Evolutionary conservation across 2,329 filamentous ascomycete species (phyloP).

Genomic region (Exserohilum rostratum): DNA sequence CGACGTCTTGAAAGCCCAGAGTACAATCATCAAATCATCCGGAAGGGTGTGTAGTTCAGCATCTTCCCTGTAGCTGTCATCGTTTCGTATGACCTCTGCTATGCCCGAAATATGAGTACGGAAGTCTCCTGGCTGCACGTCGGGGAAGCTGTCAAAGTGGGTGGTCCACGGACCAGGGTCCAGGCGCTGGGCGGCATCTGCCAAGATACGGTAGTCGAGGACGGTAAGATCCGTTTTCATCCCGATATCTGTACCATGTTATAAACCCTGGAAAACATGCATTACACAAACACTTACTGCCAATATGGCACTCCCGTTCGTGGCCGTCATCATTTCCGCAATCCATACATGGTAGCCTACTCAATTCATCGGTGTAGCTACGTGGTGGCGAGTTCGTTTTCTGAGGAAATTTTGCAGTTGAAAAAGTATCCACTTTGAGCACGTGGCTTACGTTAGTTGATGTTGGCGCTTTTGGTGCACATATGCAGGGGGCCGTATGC

Average conservation of each 20-base stretch:
- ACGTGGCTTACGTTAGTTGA: no score
- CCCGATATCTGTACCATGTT: constrained; percentile 10
- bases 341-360: constrained; percentile 32
- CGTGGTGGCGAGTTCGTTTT: neutral
- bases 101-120: constrained; percentile 14
- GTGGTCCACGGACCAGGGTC: constrained; percentile 37
- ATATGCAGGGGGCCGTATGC: no score
- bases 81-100: constrained; percentile 25
- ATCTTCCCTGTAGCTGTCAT: constrained; percentile 24
- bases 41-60: constrained; percentile 19
- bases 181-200: constrained; percentile 18
- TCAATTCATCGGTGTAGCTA: neutral
- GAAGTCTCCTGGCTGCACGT: constrained; percentile 11
- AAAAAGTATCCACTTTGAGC: no score
- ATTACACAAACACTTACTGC: constrained; percentile 20
- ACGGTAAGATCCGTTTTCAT: constrained; percentile 16
- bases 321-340: constrained; percentile 26
- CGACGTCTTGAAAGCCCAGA: constrained; percentile 28
- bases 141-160: constrained; percentile 16
- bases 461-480: no score
- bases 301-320: constrained; percentile 24
- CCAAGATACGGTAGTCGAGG: constrained; percentile 18
- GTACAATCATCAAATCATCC: constrained; percentile 21
- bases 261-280: neutral
- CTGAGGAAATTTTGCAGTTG: neutral